phyloP scores from a whole-genome alignment of 805 yeast genomes.

The Candida nemodendra region DNA sequence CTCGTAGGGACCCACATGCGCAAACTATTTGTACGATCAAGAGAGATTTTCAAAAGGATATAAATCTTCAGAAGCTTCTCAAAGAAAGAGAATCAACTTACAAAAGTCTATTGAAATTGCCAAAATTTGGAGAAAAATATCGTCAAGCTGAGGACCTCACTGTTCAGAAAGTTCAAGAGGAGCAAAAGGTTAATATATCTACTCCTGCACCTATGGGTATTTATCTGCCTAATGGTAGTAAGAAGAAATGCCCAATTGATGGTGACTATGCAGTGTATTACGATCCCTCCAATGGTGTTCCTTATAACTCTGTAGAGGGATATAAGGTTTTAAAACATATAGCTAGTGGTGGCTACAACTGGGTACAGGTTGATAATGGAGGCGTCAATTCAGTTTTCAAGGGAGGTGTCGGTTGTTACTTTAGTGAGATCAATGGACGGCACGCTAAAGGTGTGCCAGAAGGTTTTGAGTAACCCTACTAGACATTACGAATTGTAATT shows the following conservation, averaged over 20 bases:
- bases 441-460: constrained; percentile 89
- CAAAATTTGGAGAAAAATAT: constrained; percentile 61
- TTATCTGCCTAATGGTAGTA: constrained; percentile 64
- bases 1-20: constrained; percentile 52
- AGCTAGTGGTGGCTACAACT: constrained; percentile 53
- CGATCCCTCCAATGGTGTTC: constrained; percentile 86
- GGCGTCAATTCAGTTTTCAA: constrained; percentile 36
- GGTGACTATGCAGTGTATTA: constrained; percentile 79
- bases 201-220: constrained; percentile 78
- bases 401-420: constrained; percentile 41
- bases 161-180: constrained; percentile 44
- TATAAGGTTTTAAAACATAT: constrained; percentile 57
- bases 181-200: constrained; percentile 47
- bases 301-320: constrained; percentile 82
- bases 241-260: constrained; percentile 68
- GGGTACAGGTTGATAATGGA: constrained; percentile 52
- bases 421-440: constrained; percentile 38
- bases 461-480: constrained; percentile 57
- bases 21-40: constrained; percentile 38
- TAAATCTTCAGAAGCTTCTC: constrained; percentile 25
- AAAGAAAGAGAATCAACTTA: constrained; percentile 32
- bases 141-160: constrained; percentile 40
- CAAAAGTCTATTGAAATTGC: constrained; percentile 46
- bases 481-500: no score
- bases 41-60: constrained; percentile 26